These are phyloP conservation scores for Vaccinium myrtillus DNA, from an alignment of 148 eudicot genomes.

Conservation along the genomic window DNA sequence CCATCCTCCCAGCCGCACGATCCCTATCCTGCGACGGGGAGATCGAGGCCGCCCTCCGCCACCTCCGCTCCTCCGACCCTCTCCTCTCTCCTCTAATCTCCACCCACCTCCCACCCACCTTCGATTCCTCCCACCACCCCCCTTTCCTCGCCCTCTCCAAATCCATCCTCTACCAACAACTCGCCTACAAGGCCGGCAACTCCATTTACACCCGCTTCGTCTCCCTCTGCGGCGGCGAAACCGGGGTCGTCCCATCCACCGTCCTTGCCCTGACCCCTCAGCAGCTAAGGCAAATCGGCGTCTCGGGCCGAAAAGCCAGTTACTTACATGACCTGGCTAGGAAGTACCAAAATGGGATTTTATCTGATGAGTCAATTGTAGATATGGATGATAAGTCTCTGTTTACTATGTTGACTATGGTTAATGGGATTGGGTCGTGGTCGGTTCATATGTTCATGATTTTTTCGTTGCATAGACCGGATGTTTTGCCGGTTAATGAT, in stretches of 20 bases:
- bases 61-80: conserved; percentile 48
- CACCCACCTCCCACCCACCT: conserved; percentile 36
- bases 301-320: conserved; percentile 49
- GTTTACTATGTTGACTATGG: conserved; percentile 63
- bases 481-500: conserved; percentile 56
- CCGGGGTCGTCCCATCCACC: conserved; percentile 32
- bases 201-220: conserved; percentile 57
- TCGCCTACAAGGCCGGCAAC: conserved; percentile 58
- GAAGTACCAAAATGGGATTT: conserved; percentile 48
- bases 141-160: conserved; percentile 55
- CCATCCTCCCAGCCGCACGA: conserved; percentile 16
- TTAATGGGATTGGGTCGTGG: conserved; percentile 65
- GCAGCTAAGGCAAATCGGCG: conserved; percentile 56
- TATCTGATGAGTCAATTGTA: conserved; percentile 39
- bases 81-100: conserved; percentile 33
- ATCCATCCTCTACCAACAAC: conserved; percentile 57
- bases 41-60: conserved; percentile 38
- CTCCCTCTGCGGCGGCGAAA: conserved; percentile 46
- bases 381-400: conserved; percentile 59
- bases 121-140: conserved; percentile 46
- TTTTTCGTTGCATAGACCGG: conserved; percentile 54
- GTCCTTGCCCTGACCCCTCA: conserved; percentile 38
- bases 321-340: conserved; percentile 51
- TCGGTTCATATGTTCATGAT: conserved; percentile 69
- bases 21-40: conserved; percentile 44